Base-by-base conservation (phyloP, 805 yeast species). In the Myxozyma lipomycoides region DNA sequence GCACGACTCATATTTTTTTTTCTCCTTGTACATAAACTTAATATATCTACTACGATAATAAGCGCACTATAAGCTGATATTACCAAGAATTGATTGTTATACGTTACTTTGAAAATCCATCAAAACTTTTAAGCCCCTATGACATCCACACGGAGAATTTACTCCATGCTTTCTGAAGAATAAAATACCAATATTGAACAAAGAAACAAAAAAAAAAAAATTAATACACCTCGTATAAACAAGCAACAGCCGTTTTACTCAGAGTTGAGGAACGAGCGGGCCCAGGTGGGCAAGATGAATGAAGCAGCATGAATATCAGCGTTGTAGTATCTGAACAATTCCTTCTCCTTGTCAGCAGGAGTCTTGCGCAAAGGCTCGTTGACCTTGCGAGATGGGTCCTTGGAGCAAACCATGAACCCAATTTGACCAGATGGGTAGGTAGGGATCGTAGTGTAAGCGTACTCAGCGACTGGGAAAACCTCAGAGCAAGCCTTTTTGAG, bases 361-460 rank as follows among this genome's bases (percentile, higher is more conserved):
- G 85, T 71, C 28, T 75, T 73, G 69, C 96, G 81, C 56, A 78
- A 59, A 43, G 98, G 96, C 59, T 70, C 74, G 62, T 71, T 75
- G 51, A 91, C 84, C 57, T 83, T 74, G 44, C 83, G 81, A 23
- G 69, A 61, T 15, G 78, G 67, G 65, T 86, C 84, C 74, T 89
- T 91, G 57, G 84, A 78, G 70, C 97, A 90, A 54, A 91, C 90
- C 96, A 91, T 87, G 73, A 93, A 87, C n/a, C 98, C 98, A 65
- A 91, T 84, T 69, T 89, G 95, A 59, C 98, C 98, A 18, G 96
- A 83, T 58, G 98, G 96, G 67, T 91, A 91, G 52, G 98, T 90
- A 66, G 98, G 98, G 61, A 90, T 88, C 66, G 93, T 80, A 52
- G 95, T 84, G 74, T 86, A 86, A 30, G 95, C 89, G 26, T 55